Evolutionary conservation across 208 protist genomes (phyloP), one percentile per base, ranked within the genome.

Genomic region (Blechomonas ayalai): DNA sequence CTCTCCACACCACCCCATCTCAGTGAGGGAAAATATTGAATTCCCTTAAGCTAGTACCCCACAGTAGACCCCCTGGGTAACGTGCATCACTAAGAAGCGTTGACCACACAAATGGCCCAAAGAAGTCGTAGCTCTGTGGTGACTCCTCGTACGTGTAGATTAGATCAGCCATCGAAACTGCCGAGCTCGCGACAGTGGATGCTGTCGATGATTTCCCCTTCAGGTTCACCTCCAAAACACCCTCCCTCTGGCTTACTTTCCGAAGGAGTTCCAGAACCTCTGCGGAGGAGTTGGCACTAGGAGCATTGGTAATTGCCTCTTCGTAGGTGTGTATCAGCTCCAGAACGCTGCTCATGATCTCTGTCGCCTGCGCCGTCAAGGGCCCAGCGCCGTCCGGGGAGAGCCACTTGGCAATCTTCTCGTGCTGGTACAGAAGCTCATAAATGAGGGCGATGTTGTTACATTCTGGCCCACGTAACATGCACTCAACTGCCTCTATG

Each of bases 61-160:
- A 92, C 54, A 85, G 45, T 23, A 82, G 33, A 7, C 59, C 77
- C 25, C 84, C 84, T 0, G 84, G 84, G 8, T 58, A 33, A 0
- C 41, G 59, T 1, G 63, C 76, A 18, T 84, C 73, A 18, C 50
- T 61, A 31, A 92, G 31, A 35, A 89, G 26, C 5, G 68, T 82
- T 0, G 73, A 42, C 80, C 84, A 92, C 39, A 89, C 52, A 61
- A 88, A 92, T 0, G 79, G 79, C 3, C 71, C 84, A 43, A 92
- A 92, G 50, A 92, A 92, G 48, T 74, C 58, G 54, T 92, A 90
- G 54, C 80, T 88, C 38, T 82, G 51, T 22, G 70, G 41, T 20
- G 60, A 80, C 54, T 92, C 84, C 56, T 92, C 77, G 63, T 92
- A 92, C 32, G 71, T 60, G 56, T 77, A 84, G 23, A 66, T 40